Percentiles rank a stretch among this genome's conserved stretches.
phyloP scores from a whole-genome alignment of 1,284 basidiomycete species.

The Trametes pubescens region DNA sequence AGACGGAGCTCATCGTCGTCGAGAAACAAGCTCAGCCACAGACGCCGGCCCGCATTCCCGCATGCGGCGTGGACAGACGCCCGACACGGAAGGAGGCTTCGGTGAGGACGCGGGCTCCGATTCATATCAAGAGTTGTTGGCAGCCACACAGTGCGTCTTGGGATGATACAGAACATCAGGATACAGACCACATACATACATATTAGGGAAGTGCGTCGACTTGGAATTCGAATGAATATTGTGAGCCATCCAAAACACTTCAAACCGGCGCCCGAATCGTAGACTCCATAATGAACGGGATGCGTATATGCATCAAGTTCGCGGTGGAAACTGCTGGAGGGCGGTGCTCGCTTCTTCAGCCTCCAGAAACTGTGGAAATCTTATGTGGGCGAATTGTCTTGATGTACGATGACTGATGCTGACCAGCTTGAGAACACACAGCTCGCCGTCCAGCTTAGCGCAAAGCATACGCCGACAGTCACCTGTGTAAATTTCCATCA shows the following conservation, averaged over 20 bases:
- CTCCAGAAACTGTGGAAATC: not conserved
- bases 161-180: too few relatives aligned
- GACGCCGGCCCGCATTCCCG: not conserved
- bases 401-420: not conserved
- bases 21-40: not conserved
- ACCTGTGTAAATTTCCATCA: not conserved
- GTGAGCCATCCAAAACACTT: not conserved
- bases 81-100: too few relatives aligned
- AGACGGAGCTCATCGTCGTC: not conserved
- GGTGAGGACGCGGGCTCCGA: too few relatives aligned
- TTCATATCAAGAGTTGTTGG: too few relatives aligned
- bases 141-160: too few relatives aligned
- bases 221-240: too few relatives aligned
- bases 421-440: not conserved
- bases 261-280: not conserved
- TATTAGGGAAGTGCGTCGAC: too few relatives aligned
- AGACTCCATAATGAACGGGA: not conserved
- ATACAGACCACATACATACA: too few relatives aligned
- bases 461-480: not conserved
- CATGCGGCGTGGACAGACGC: too few relatives aligned
- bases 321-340: not conserved
- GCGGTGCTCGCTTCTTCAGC: not conserved
- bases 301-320: not conserved
- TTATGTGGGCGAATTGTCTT: not conserved
- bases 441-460: not conserved